Evolutionary conservation across 2,329 filamentous ascomycete genomes (phyloP).

Genomic region (Botrytis hyacinthi): DNA sequence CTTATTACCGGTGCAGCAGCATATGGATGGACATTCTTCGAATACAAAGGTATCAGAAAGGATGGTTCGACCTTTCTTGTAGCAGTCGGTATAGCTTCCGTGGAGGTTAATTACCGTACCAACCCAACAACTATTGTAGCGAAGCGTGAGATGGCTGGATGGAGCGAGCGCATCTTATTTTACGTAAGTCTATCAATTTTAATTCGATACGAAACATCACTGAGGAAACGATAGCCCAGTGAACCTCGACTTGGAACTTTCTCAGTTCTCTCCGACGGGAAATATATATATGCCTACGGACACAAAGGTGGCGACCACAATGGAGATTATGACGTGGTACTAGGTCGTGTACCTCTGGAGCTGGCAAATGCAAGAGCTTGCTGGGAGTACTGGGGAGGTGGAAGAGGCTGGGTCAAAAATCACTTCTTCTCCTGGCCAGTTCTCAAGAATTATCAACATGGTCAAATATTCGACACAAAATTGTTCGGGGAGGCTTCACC

Average conservation of each 20-base stretch:
- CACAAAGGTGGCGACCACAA: slow-evolving; percentile 23
- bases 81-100: slow-evolving; percentile 16
- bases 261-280: slow-evolving; percentile 17
- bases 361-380: slow-evolving; percentile 13
- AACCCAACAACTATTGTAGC: slow-evolving; percentile 12
- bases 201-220: background rate
- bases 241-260: slow-evolving; percentile 28
- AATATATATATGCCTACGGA: slow-evolving; percentile 28
- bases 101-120: slow-evolving; percentile 14
- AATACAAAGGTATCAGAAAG: slow-evolving; percentile 6
- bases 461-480: slow-evolving; percentile 27
- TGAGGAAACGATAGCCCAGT: slow-evolving; percentile 8
- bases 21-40: slow-evolving; percentile 21
- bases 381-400: slow-evolving; percentile 23
- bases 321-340: slow-evolving; percentile 24
- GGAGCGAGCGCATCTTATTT: slow-evolving; percentile 11
- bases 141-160: slow-evolving; percentile 9
- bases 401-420: slow-evolving; percentile 20
- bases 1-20: slow-evolving; percentile 3
- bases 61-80: slow-evolving; percentile 14
- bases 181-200: background rate
- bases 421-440: slow-evolving; percentile 19
- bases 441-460: slow-evolving; percentile 26
- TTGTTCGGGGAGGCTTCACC: slow-evolving; percentile 25
- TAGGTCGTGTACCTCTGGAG: slow-evolving; percentile 23